A percentile compares a stretch with the other conserved stretches of the same genome.
Conservation (phyloP, 768 basidiomycete species). For the Suillus plorans region DNA sequence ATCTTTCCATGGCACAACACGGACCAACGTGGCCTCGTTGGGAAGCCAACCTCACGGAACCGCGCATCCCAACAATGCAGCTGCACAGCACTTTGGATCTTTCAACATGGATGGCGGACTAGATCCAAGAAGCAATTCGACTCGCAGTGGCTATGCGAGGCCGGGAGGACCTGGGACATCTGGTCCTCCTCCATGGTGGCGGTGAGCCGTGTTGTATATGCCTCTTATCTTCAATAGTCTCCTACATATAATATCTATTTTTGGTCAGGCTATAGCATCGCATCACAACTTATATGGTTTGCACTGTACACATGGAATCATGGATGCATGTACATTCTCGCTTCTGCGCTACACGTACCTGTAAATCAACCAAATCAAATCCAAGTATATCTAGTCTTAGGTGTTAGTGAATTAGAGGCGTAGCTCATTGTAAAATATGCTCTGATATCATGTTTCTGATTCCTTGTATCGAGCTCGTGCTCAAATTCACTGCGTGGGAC, state of each 20-base stretch:
- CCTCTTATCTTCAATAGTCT: background rate
- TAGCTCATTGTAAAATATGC: background rate
- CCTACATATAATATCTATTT: background rate
- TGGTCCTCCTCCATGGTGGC: conserved; percentile 1
- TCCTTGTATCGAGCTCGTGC: background rate
- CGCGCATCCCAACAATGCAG: background rate
- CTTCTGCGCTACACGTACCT: background rate
- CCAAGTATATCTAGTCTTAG: background rate
- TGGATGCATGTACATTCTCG: background rate
- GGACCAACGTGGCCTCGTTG: background rate
- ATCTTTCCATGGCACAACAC: background rate
- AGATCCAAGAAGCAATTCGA: background rate
- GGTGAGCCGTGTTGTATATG: background rate
- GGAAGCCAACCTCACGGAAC: background rate
- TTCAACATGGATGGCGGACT: background rate
- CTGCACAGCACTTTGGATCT: background rate
- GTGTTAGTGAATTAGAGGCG: background rate
- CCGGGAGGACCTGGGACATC: background rate
- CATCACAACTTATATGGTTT: conserved; percentile 1
- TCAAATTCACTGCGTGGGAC: no score
- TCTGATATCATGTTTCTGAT: background rate
- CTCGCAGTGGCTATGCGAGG: background rate
- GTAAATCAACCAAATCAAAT: background rate
- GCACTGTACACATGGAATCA: background rate
- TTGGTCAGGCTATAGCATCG: background rate